Base-by-base conservation (phyloP, 2,329 filamentous ascomycete species). In the Malbranchea zuffiana region DNA sequence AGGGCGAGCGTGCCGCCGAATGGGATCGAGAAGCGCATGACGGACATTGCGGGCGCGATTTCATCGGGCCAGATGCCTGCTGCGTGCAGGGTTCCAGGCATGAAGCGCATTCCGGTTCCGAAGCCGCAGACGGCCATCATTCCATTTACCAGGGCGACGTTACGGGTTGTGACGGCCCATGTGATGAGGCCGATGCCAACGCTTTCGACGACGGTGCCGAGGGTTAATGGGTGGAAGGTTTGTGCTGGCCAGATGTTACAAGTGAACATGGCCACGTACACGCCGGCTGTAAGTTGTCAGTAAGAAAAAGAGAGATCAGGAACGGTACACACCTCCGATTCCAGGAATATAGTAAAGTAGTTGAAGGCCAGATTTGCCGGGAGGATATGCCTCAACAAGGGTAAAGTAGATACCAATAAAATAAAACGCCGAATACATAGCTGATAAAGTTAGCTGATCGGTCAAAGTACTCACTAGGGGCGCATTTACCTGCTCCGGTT, bases 401-500 rank as follows among this genome's bases (percentile, higher is more conserved):
- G 72, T 71, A 52, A 81, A 82, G 54, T 80, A 82, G 12, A 81
- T 67, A 11, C 72, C 74, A 46, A 78, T 72, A 47, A 81, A 82
- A 53, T 82, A 82, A 45, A 81, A 72, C 1, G 77, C 71, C 8
- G 68, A 62, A 51, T 68, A 68, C 45, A 66, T 54, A 0, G 58
- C 50, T 49, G 30, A 6, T 16, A 68, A 50, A 78, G 78, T 53
- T 77, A 79, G n/a, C n/a, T n/a, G n/a, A n/a, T n/a, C n/a, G n/a
- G n/a, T n/a, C 66, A 1, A 21, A 11, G 15, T 21, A 10, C 34
- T 15, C 5, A 35, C 25, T 5, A 20, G 34, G 5, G 27, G 23
- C 13, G 7, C 7, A 63, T 43, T 63, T 51, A 11, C 58, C 49
- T 47, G 74, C 69, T 3, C 78, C 78, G 0, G 70, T 69, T 3